A percentile compares a stretch with the other conserved stretches of the same genome.
phyloP scores from a whole-genome alignment of 2,329 filamentous ascomycete genomes.

The Paracorniculantispora psalliotae region DNA sequence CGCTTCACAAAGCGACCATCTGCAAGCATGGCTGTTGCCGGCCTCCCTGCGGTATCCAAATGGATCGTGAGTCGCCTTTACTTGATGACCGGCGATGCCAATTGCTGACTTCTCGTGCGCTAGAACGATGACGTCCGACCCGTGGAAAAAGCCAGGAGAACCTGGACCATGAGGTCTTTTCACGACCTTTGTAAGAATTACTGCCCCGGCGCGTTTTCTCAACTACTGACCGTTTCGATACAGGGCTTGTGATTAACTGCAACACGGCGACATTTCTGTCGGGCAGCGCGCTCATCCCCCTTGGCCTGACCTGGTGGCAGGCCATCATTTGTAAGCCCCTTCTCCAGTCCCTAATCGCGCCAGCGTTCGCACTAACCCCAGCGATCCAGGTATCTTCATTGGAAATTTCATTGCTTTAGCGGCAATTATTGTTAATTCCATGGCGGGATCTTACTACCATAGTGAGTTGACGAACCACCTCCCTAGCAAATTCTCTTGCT shows the following conservation, averaged over 20 bases:
- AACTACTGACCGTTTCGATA: neutral
- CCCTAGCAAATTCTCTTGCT: neutral
- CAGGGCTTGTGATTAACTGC: conserved; percentile 44
- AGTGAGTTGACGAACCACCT: no score
- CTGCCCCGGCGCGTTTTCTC: neutral
- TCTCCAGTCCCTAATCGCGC: neutral
- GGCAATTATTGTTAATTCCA: conserved; percentile 37
- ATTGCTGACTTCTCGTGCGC: neutral
- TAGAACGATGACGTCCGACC: conserved; percentile 48
- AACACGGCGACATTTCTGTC: conserved; percentile 38
- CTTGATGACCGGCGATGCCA: neutral
- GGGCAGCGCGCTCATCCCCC: conserved; percentile 36
- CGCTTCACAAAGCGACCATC: conserved; percentile 4
- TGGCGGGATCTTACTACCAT: conserved; percentile 39
- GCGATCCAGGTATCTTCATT: conserved; percentile 27
- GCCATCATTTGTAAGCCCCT: conserved; percentile 32
- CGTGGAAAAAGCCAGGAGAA: conserved; percentile 36
- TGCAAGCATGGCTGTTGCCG: conserved; percentile 13
- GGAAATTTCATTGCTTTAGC: conserved; percentile 35
- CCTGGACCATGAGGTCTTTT: conserved; percentile 37
- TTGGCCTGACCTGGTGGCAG: conserved; percentile 39
- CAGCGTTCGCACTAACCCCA: no score
- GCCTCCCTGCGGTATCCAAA: conserved; percentile 27
- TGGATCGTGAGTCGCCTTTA: conserved; percentile 26
- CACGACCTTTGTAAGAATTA: conserved; percentile 37